A percentile compares a stretch with the other conserved stretches of the same genome.
These are phyloP conservation scores for Letharia lupina DNA, from an alignment of 495 filamentous ascomycete species.

Conservation along the genomic window DNA sequence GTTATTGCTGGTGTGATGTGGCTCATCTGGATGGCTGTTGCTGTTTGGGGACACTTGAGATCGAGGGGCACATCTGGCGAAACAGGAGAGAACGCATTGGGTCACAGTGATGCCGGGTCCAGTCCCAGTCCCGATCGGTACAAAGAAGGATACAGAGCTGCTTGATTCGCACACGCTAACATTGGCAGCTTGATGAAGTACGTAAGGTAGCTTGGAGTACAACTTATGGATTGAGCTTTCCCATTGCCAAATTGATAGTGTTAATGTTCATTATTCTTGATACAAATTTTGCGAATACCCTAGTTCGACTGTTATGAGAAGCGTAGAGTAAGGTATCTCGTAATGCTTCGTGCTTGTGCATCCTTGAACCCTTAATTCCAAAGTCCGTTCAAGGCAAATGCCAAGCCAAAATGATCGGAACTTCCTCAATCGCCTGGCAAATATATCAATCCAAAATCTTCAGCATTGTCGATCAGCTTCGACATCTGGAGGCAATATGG, in stretches of 20 bases:
- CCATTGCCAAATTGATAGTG: neutral
- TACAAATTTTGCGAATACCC: no score
- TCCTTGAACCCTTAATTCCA: neutral
- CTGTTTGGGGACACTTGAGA: slow-evolving; percentile 14
- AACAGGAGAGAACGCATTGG: slow-evolving; percentile 15
- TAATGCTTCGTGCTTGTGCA: no score
- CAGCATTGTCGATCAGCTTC: neutral
- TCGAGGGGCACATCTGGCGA: slow-evolving; percentile 2
- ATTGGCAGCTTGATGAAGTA: neutral
- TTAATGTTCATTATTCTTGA: neutral
- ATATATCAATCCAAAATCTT: neutral
- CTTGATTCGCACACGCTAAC: neutral
- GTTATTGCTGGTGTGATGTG: slow-evolving; percentile 51
- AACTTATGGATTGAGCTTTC: neutral
- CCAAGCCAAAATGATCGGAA: neutral
- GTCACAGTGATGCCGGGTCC: neutral
- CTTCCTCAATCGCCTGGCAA: neutral
- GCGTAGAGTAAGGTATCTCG: no score
- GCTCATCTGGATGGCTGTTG: slow-evolving; percentile 36
- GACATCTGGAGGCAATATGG: slow-evolving; percentile 23
- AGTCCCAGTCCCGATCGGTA: slow-evolving; percentile 8
- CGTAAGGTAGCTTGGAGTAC: neutral
- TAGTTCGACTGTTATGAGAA: no score
- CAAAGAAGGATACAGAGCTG: neutral
- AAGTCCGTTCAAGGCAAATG: neutral